Evolutionary conservation across 2,329 filamentous ascomycete species (phyloP).

Genomic region (Exophiala calicioides): DNA sequence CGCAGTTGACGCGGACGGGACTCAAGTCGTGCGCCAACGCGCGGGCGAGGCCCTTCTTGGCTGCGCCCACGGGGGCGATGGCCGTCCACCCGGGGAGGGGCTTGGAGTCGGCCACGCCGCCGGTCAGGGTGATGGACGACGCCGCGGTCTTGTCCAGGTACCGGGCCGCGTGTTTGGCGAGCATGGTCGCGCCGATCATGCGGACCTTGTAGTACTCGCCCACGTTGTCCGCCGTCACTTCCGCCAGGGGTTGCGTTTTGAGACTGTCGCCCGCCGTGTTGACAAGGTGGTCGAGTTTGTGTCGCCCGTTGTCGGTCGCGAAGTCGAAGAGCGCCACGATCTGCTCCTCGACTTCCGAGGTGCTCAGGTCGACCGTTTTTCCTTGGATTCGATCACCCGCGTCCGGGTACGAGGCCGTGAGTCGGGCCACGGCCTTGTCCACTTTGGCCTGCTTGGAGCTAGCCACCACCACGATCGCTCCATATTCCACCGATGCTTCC

Average conservation of each 20-base stretch:
- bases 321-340: slow-evolving; percentile 46
- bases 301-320: slow-evolving; percentile 31
- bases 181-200: slow-evolving; percentile 37
- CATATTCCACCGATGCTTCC: slow-evolving; percentile 53
- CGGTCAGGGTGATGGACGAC: slow-evolving; percentile 45
- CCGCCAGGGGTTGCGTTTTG: slow-evolving; percentile 27
- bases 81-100: slow-evolving; percentile 40
- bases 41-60: slow-evolving; percentile 37
- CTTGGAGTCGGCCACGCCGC: slow-evolving; percentile 39
- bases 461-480: slow-evolving; percentile 51
- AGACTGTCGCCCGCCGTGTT: slow-evolving; percentile 51
- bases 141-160: slow-evolving; percentile 37
- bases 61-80: slow-evolving; percentile 31
- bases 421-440: slow-evolving; percentile 40
- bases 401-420: slow-evolving; percentile 47
- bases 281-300: slow-evolving; percentile 53
- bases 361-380: slow-evolving; percentile 47
- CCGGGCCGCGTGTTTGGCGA: slow-evolving; percentile 43
- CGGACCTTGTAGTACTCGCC: slow-evolving; percentile 36
- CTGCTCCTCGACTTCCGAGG: slow-evolving; percentile 46
- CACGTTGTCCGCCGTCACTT: slow-evolving; percentile 33
- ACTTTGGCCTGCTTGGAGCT: slow-evolving; percentile 44
- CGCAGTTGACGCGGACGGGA: slow-evolving; percentile 46
- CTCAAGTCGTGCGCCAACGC: slow-evolving; percentile 45
- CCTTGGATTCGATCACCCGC: slow-evolving; percentile 38